Evolutionary conservation across 2,329 filamentous ascomycete species (phyloP).

Genomic region (Fusarium brachygibbosum): DNA sequence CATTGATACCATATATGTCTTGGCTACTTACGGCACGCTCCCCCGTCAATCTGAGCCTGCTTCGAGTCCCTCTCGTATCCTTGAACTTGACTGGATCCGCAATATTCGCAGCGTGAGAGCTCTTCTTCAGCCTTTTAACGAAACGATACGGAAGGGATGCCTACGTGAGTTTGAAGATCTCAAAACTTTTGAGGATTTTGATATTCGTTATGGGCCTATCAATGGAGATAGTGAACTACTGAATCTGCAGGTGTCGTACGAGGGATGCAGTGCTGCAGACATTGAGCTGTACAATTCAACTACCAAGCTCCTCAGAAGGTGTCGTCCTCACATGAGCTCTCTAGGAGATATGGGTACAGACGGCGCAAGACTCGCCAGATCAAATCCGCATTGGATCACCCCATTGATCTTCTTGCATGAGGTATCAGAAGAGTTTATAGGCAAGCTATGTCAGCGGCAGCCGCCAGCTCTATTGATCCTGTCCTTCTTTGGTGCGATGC

Average conservation of each 20-base stretch:
- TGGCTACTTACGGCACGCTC: background rate
- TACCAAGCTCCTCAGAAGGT: background rate
- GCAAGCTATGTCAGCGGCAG: background rate
- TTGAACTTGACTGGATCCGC: background rate
- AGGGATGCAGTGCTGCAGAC: background rate
- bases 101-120: background rate
- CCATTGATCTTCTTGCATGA: background rate
- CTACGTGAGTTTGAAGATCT: background rate
- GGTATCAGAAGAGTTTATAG: background rate
- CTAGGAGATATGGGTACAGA: background rate
- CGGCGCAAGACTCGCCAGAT: background rate
- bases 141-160: background rate
- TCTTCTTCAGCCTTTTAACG: background rate
- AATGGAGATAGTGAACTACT: background rate
- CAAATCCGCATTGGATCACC: background rate
- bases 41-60: background rate
- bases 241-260: background rate
- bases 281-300: background rate
- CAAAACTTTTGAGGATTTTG: background rate
- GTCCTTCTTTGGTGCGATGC: background rate
- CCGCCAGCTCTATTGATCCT: background rate
- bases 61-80: background rate
- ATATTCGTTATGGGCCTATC: background rate
- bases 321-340: background rate
- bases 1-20: background rate